Evolutionary conservation across 768 basidiomycete genomes (phyloP).

Genomic region (Leccinum rimulosum): DNA sequence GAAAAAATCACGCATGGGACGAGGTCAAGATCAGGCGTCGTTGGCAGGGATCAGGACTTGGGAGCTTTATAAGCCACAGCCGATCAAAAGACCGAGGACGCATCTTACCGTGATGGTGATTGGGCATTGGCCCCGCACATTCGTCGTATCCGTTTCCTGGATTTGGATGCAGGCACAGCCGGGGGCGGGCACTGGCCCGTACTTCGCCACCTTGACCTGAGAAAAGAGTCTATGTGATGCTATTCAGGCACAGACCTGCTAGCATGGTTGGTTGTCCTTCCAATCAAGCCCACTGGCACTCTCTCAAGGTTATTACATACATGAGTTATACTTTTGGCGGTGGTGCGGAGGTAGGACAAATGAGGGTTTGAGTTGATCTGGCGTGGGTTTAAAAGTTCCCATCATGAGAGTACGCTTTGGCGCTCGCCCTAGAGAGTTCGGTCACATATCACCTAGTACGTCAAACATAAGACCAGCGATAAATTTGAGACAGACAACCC

Average conservation of each 20-base stretch:
- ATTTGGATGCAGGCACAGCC: not conserved
- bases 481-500: not conserved
- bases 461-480: not conserved
- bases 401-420: not conserved
- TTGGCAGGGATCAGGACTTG: not conserved
- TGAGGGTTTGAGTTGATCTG: not conserved
- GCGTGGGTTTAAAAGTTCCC: slow-evolving; percentile 18
- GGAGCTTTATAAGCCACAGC: slow-evolving; percentile 14
- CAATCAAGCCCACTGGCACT: not conserved
- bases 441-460: not conserved
- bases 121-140: slow-evolving; percentile 19
- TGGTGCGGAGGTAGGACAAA: not conserved
- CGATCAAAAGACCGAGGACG: slow-evolving; percentile 5
- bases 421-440: not conserved
- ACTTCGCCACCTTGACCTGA: not conserved
- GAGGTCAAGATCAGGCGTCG: not conserved
- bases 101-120: slow-evolving; percentile 10
- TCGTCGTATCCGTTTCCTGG: slow-evolving; percentile 16
- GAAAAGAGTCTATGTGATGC: not conserved
- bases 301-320: not conserved
- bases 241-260: slow-evolving; percentile 5
- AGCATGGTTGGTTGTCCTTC: not conserved
- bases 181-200: not conserved
- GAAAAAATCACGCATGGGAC: not conserved
- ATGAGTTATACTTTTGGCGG: not conserved